Conservation (phyloP, 2,329 filamentous ascomycete species). For the Clonostachys byssicola region DNA sequence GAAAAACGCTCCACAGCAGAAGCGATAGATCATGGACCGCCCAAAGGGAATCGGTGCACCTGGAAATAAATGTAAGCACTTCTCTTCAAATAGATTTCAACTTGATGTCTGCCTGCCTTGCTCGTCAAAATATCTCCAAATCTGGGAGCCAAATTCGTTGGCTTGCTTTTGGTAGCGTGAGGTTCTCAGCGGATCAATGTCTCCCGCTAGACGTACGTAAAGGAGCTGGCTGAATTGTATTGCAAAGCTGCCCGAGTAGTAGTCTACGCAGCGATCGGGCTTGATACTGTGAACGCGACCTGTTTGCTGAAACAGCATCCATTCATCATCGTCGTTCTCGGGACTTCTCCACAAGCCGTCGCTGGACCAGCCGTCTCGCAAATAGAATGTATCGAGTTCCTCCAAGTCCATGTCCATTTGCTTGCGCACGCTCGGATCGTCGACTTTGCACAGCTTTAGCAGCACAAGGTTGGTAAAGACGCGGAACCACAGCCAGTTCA, state of each 20-base stretch:
- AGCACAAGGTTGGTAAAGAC: slow-evolving; percentile 40
- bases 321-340: slow-evolving; percentile 3
- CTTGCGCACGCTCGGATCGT: no score
- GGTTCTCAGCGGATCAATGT: slow-evolving; percentile 31
- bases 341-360: slow-evolving; percentile 35
- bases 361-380: slow-evolving; percentile 38
- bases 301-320: slow-evolving; percentile 1
- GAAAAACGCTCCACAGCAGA: slow-evolving; percentile 44
- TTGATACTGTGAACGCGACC: slow-evolving; percentile 14
- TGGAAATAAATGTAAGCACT: slow-evolving; percentile 6
- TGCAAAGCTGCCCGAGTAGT: slow-evolving; percentile 50
- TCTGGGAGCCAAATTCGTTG: slow-evolving; percentile 24
- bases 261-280: slow-evolving; percentile 35
- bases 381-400: slow-evolving; percentile 38
- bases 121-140: slow-evolving; percentile 43
- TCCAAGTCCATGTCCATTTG: slow-evolving; percentile 27
- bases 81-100: not conserved
- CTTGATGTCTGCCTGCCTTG: slow-evolving; percentile 22
- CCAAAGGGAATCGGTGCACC: slow-evolving; percentile 49
- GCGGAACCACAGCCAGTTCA: slow-evolving; percentile 50
- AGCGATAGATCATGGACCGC: slow-evolving; percentile 44
- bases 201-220: slow-evolving; percentile 34
- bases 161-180: slow-evolving; percentile 30
- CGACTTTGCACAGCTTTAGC: slow-evolving; percentile 29
- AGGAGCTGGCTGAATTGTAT: slow-evolving; percentile 46